These are phyloP conservation scores for Tricholoma bakamatsutake DNA, from an alignment of 768 basidiomycete genomes.

Conservation along the genomic window DNA sequence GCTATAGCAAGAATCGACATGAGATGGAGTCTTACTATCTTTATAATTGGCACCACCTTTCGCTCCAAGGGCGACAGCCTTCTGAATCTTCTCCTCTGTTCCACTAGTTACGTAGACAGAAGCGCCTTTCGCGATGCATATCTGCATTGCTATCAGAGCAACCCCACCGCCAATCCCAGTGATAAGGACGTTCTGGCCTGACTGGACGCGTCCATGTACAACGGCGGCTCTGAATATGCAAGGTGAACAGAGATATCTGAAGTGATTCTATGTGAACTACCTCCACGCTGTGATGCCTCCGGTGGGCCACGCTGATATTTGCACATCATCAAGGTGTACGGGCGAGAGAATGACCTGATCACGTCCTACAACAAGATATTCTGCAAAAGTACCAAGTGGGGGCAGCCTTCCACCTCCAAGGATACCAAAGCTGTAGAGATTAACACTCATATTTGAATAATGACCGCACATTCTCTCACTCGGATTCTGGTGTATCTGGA, in stretches of 20 bases:
- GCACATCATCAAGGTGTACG: constrained; percentile 57
- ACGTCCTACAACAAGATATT: constrained; percentile 70
- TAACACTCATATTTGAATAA: constrained; percentile 1
- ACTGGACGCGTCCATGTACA: constrained; percentile 56
- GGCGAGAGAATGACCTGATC: constrained; percentile 64
- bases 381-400: constrained; percentile 65
- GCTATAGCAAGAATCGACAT: not conserved
- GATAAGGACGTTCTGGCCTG: constrained; percentile 70
- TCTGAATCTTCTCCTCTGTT: constrained; percentile 59
- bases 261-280: constrained; percentile 29
- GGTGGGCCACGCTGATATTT: constrained; percentile 73
- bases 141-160: constrained; percentile 67
- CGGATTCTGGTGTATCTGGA: constrained; percentile 59
- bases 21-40: constrained; percentile 37
- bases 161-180: constrained; percentile 85
- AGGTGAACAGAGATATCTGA: not conserved
- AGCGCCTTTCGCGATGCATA: constrained; percentile 70
- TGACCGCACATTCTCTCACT: constrained; percentile 30
- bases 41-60: constrained; percentile 75
- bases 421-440: constrained; percentile 47
- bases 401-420: constrained; percentile 54
- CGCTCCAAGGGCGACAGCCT: constrained; percentile 63
- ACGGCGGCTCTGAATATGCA: constrained; percentile 46
- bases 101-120: constrained; percentile 82
- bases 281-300: constrained; percentile 82